Conservation (phyloP, 2,329 filamentous ascomycete species). For the Trichoderma sp. region DNA sequence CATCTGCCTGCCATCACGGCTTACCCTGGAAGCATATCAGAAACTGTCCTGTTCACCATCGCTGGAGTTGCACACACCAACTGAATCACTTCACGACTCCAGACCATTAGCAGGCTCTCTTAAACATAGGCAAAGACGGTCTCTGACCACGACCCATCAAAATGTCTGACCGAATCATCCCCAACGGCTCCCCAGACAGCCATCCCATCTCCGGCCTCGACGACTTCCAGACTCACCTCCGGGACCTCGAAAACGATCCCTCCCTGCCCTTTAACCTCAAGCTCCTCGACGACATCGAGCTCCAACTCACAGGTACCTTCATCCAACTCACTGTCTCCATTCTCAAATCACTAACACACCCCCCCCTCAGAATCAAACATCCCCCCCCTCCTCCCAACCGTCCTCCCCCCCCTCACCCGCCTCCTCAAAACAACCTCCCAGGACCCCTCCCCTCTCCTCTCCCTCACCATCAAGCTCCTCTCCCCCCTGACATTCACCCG, state of each 20-base stretch:
- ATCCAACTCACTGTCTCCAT: neutral
- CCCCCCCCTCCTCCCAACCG: conserved; percentile 52
- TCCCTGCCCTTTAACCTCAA: conserved; percentile 49
- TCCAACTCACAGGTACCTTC: conserved; percentile 59
- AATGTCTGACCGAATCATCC: conserved; percentile 42
- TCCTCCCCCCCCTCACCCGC: conserved; percentile 57
- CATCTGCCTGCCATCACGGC: conserved; percentile 23
- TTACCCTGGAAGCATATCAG: neutral
- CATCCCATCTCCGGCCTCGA: conserved; percentile 55
- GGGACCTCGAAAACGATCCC: conserved; percentile 50
- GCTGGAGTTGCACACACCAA: too few relatives aligned
- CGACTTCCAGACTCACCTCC: conserved; percentile 58
- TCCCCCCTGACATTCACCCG: conserved; percentile 55
- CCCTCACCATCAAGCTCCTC: conserved; percentile 59
- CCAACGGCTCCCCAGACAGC: conserved; percentile 45
- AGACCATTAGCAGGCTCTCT: too few relatives aligned
- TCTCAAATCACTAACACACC: conserved; percentile 8
- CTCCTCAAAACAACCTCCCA: conserved; percentile 55
- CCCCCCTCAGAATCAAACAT: conserved; percentile 52
- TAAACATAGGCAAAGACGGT: neutral
- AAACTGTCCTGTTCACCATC: neutral
- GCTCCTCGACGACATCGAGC: conserved; percentile 61
- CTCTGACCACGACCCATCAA: neutral
- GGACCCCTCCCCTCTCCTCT: conserved; percentile 55
- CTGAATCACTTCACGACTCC: neutral